Percentiles rank a stretch among this genome's conserved stretches.
Evolutionary conservation across 768 basidiomycete species (phyloP).

Genomic region (Plicaturopsis crispa): DNA sequence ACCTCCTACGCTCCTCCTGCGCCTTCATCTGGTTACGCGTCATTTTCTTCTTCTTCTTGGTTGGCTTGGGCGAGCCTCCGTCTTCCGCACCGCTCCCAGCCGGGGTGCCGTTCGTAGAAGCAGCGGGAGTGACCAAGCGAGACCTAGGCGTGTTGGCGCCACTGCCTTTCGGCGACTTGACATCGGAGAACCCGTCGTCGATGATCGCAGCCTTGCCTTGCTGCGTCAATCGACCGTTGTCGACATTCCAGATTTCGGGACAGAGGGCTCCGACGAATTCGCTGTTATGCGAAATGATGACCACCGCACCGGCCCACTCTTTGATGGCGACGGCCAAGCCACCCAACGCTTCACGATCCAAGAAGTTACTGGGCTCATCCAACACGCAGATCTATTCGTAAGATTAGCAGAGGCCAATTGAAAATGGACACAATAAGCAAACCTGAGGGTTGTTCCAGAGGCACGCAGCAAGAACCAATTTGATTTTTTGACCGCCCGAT

Average conservation of each 20-base stretch:
- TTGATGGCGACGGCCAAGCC: constrained; percentile 92
- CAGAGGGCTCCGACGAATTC: constrained; percentile 82
- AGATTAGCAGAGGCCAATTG: constrained; percentile 6
- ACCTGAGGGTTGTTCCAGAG: constrained; percentile 96
- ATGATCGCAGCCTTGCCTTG: constrained; percentile 83
- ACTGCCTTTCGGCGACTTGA: constrained; percentile 63
- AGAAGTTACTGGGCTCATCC: constrained; percentile 94
- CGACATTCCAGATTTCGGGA: constrained; percentile 96
- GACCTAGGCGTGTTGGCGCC: constrained; percentile 70
- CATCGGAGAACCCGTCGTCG: constrained; percentile 76
- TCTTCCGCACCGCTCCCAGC: constrained; percentile 76
- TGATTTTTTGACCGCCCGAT: constrained; percentile 98
- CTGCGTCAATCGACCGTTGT: constrained; percentile 75
- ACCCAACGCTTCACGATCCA: constrained; percentile 93
- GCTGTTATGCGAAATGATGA: constrained; percentile 94
- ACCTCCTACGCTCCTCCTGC: constrained; percentile 75
- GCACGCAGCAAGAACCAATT: constrained; percentile 90
- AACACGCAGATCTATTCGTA: constrained; percentile 56
- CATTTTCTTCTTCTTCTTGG: constrained; percentile 84
- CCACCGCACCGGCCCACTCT: constrained; percentile 90
- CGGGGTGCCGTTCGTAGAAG: constrained; percentile 67
- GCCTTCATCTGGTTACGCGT: constrained; percentile 89
- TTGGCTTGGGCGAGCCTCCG: constrained; percentile 27
- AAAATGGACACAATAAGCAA: constrained; percentile 11
- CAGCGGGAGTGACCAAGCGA: constrained; percentile 59